Base-by-base conservation (phyloP, 2,329 filamentous ascomycete species). In the Aureobasidium vineae region DNA sequence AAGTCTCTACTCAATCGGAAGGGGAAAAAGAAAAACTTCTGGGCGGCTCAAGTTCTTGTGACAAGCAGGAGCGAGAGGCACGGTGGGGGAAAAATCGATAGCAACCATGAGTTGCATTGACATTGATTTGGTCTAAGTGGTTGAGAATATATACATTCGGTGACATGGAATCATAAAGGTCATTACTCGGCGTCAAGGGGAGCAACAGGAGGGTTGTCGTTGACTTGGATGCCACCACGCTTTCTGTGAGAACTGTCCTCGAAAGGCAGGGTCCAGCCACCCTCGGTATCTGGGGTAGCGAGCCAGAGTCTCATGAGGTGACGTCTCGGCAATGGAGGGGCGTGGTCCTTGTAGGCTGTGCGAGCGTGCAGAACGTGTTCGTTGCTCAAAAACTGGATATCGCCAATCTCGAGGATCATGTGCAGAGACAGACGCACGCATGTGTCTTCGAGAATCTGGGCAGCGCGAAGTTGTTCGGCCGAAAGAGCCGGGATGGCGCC, bases 221-320 rank as follows among this genome's bases (percentile, higher is more conserved):
- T 86, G 2, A 97, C 92, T 79, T 96, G 92, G 70, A 96, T 91
- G 0, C 92, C 92, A 8, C 91, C 91, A 21, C 92, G 84, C 85
- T 96, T 96, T 85, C 90, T 91, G 83, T 95, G 89, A 66, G 85
- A 81, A 66, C 85, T 89, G 77, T 96, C 92, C 72, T 86, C 88
- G 79, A 93, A 94, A 0, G 92, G 92, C 77, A 96, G 77, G 61
- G 85, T 87, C 92, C 92, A 96, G 0, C 92, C 92, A 2, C 91
- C 92, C 77, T 96, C 92, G 26, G 78, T 82, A 78, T 94, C 89
- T 0, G 92, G 91, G 2, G 90, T 92, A 13, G 90, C 88, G 65
- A 97, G 79, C 92, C 92, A 97, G 70, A 96, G 79, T 53, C 92
- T 83, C 82, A 96, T 89, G 31, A 96, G 79, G 74, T 96, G 92